These are phyloP conservation scores for Epichloe hybrida DNA, from an alignment of 2,329 filamentous ascomycete species.

Conservation along the genomic window DNA sequence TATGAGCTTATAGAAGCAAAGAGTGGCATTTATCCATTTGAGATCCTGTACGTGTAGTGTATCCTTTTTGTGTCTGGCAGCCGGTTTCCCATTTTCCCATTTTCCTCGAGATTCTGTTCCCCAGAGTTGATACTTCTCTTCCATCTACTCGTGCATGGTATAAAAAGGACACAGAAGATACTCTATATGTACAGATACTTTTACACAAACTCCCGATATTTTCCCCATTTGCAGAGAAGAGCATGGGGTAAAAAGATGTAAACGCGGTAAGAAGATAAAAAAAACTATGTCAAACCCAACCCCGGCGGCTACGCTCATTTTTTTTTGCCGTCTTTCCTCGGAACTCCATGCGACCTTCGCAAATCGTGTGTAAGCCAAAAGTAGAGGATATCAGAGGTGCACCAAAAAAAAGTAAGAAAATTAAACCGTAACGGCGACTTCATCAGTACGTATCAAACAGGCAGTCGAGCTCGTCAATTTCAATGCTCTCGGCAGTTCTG, in stretches of 20 bases:
- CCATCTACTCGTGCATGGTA: slow-evolving; percentile 10
- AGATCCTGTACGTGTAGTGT: not conserved
- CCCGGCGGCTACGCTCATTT: not conserved
- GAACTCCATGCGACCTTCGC: slow-evolving; percentile 11
- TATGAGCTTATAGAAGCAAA: not conserved
- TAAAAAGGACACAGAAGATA: slow-evolving; percentile 5
- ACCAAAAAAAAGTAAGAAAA: slow-evolving; percentile 2
- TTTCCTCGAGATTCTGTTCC: not conserved
- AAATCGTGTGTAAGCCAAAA: slow-evolving; percentile 5
- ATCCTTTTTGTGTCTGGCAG: not conserved
- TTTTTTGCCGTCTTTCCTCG: not conserved
- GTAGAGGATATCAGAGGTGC: not conserved
- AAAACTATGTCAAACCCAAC: not conserved
- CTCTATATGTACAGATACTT: not conserved
- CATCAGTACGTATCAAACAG: slow-evolving; percentile 62
- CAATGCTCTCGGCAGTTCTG: slow-evolving; percentile 72
- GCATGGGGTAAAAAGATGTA: not conserved
- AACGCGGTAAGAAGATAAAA: not conserved
- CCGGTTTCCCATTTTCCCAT: not conserved
- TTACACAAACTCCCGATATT: not conserved
- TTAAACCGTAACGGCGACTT: not conserved
- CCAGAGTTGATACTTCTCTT: not conserved
- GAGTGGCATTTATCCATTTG: slow-evolving; percentile 6
- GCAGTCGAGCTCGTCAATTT: slow-evolving; percentile 84
- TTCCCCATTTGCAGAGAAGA: not conserved